Base-by-base conservation (phyloP, 257 asterid genomes). In the Nicotiana noctiflora region DNA sequence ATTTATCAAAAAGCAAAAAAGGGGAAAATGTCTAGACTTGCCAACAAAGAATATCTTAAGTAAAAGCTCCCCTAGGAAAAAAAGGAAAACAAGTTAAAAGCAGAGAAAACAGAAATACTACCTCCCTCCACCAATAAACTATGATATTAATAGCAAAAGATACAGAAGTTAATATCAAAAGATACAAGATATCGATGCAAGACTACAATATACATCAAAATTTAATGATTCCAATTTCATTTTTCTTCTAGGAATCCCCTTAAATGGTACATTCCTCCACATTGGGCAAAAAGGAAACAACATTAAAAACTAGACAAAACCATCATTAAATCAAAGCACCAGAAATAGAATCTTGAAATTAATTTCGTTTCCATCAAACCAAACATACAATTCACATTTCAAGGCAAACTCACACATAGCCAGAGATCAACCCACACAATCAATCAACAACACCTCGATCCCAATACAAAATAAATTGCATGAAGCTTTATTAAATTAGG, bases 151-250 rank as follows among this genome's bases (percentile, higher is more conserved):
- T 23, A 74, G 17, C 15, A 17, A 74, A 74, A 74, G 40, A 49
- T 49, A 49, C 40, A 21, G 14, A 23, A 44, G 25, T 72, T 23
- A 72, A 72, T 21, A 72, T 14, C 40, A 62, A 27, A 23, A 62
- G 34, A 40, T 70, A 51, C 57, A 70, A 70, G 56, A 9, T 68
- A 19, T 67, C 1, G 1, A 40, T 12, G 32, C 76, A 68, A 44
- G 37, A 70, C 59, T 21, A 70, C 77, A 44, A 37, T n/a, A 44
- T 70, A 70, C 34, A 19, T 68, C 77, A 70, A 8, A 70, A 40
- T 70, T 70, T 23, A 72, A 72, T 72, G 37, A 57, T 72, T 40
- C 77, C 77, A 72, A 46, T 46, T 72, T 72, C 23, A 72, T 44
- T 6, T 6, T 46, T 31, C 59, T 44, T 72, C 77, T 21, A 72